These are phyloP conservation scores for Aspergillus hortae DNA, from an alignment of 2,329 filamentous ascomycete species.

Conservation along the genomic window DNA sequence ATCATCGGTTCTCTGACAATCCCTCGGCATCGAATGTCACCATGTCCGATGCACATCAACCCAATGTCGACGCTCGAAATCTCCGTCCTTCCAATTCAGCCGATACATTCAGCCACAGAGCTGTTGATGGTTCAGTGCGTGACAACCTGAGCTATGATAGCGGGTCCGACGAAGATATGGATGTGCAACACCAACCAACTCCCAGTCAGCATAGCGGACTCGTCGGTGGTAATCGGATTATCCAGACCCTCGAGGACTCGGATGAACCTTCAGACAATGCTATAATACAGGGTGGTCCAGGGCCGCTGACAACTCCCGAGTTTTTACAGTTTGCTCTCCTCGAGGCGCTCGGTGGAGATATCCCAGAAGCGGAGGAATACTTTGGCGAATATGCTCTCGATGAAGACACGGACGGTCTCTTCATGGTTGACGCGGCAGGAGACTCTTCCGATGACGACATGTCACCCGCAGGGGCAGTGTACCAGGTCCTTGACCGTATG, in stretches of 20 bases:
- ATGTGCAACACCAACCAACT: conserved; percentile 7
- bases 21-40: not conserved
- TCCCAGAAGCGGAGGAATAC: conserved; percentile 15
- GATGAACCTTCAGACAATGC: conserved; percentile 2
- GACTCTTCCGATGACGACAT: conserved; percentile 9
- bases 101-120: conserved; percentile 16
- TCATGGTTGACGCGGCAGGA: conserved; percentile 13
- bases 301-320: conserved; percentile 16
- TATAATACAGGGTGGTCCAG: conserved; percentile 6
- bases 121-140: conserved; percentile 17
- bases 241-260: conserved; percentile 2
- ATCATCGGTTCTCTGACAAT: not conserved
- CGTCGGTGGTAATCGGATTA: not conserved
- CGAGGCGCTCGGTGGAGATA: conserved; percentile 21
- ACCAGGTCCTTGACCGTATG: conserved; percentile 18
- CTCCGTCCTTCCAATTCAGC: conserved; percentile 10
- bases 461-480: conserved; percentile 9
- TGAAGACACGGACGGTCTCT: conserved; percentile 14
- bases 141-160: conserved; percentile 12
- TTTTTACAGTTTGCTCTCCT: conserved; percentile 21
- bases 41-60: not conserved
- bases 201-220: conserved; percentile 1
- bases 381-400: conserved; percentile 13
- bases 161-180: conserved; percentile 10
- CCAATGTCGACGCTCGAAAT: not conserved